Base-by-base conservation (phyloP, 805 yeast species). In the Saccharomyces jurei region DNA sequence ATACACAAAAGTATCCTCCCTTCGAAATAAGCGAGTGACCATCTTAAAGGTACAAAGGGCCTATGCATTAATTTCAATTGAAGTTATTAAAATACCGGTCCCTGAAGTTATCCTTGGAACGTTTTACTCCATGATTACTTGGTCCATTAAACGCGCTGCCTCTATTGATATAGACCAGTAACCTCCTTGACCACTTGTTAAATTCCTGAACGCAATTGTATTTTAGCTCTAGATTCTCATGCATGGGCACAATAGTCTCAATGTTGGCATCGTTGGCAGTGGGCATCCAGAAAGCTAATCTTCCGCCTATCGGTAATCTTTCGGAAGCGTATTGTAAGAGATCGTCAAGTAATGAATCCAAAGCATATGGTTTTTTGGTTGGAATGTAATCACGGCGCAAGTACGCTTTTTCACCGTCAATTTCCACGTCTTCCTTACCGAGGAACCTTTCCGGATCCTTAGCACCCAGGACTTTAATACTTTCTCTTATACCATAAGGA, bases 261-360 rank as follows among this genome's bases (percentile, higher is more conserved):
- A 81, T 76, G 58, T 80, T 82, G 60, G 87, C 95, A 63, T 88
- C 96, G 66, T 91, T 90, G 1, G 97, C 96, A 1, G 96, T 86
- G 0, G 99, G 99, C 94, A 91, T 89, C 99, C 99, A 94, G 69
- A 90, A 91, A 28, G 94, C 88, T 36, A 94, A 75, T 58, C 98
- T 75, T 0, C 97, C 96, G 6, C 81, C 81, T 2, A 82, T 71
- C 0, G 87, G 87, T 52, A 94, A 75, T 61, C 91, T 79, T 13
- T 77, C 74, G 2, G 90, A 81, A 0, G 96, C 79, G 74, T 86
- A 94, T 22, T 76, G 69, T 46, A 94, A 73, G 41, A 94, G 73
- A 66, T 92, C 97, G 61, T 86, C 88, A 44, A 94, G 73, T 59
- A 94, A 73, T 48, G 81, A 74, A 59, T 87, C 89, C 60, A 94